phyloP scores from a whole-genome alignment of 2,329 filamentous ascomycete species.

The Colletotrichum sp. region DNA sequence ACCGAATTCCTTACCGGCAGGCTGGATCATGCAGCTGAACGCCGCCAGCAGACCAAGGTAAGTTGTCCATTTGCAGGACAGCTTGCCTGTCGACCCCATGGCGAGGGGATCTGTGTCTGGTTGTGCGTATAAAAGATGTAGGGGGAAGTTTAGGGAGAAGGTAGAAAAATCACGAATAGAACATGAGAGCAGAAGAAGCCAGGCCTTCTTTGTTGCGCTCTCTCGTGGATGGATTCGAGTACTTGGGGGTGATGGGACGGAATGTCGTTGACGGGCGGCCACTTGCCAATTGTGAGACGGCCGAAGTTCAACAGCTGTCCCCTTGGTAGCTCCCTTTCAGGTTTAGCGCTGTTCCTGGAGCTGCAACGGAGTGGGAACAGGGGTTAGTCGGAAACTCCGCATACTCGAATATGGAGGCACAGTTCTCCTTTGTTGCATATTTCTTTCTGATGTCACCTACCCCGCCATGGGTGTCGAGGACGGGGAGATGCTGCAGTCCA shows the following conservation, averaged over 20 bases:
- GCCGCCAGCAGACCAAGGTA: conserved; percentile 64
- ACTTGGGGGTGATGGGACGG: background rate
- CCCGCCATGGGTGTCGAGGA: background rate
- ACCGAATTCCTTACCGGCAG: conserved; percentile 60
- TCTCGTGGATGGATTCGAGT: background rate
- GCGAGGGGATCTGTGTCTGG: conserved; percentile 23
- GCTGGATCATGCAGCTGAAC: conserved; percentile 65
- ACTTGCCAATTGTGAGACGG: conserved; percentile 8
- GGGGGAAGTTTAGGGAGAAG: background rate
- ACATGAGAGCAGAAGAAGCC: conserved; percentile 1
- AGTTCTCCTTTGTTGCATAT: background rate
- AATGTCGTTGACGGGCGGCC: background rate
- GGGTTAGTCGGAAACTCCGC: background rate
- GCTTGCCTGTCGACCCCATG: conserved; percentile 57
- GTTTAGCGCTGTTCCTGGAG: conserved; percentile 12
- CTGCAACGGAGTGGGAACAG: background rate
- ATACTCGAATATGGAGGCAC: background rate
- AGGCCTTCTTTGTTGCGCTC: conserved; percentile 11
- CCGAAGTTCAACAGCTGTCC: conserved; percentile 29
- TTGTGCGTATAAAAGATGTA: background rate
- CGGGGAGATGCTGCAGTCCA: background rate
- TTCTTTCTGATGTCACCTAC: background rate
- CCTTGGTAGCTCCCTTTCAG: conserved; percentile 24
- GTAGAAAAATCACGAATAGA: background rate
- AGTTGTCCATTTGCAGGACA: conserved; percentile 69